A percentile compares a stretch with the other conserved stretches of the same genome.
Evolutionary conservation across 2,329 filamentous ascomycete species (phyloP).

Genomic region (Xylariales sp.): DNA sequence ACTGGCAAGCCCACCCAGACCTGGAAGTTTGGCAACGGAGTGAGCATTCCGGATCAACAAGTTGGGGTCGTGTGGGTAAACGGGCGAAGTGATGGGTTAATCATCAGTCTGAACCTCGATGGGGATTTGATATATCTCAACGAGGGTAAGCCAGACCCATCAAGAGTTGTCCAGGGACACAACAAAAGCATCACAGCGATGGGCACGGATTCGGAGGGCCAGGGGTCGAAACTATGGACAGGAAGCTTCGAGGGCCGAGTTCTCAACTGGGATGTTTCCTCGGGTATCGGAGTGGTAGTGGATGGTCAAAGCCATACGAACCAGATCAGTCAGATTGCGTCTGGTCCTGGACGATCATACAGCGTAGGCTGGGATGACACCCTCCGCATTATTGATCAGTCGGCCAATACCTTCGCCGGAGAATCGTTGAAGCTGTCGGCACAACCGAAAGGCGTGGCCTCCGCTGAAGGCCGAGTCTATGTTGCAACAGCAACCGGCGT

Average conservation of each 20-base stretch:
- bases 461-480: conserved; percentile 36
- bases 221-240: conserved; percentile 69
- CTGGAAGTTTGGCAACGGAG: conserved; percentile 78
- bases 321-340: conserved; percentile 73
- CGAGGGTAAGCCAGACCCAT: conserved; percentile 64
- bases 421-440: conserved; percentile 62
- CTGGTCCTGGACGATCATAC: conserved; percentile 62
- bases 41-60: conserved; percentile 79
- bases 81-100: conserved; percentile 75
- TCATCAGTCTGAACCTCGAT: conserved; percentile 84
- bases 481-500: conserved; percentile 52
- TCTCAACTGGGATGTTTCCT: conserved; percentile 73
- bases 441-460: conserved; percentile 61
- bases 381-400: conserved; percentile 71
- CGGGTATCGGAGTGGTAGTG: conserved; percentile 63
- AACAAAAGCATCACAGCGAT: conserved; percentile 87
- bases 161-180: conserved; percentile 75
- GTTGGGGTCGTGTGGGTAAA: conserved; percentile 89
- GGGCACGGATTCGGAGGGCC: conserved; percentile 48
- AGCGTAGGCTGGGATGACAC: conserved; percentile 94
- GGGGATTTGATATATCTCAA: conserved; percentile 88
- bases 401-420: conserved; percentile 71
- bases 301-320: conserved; percentile 82
- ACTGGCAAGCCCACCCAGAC: conserved; percentile 70
- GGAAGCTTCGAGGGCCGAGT: conserved; percentile 90